A percentile compares a stretch with the other conserved stretches of the same genome.
These are phyloP conservation scores for Candida tibetensis DNA, from an alignment of 805 yeast species.

Conservation along the genomic window DNA sequence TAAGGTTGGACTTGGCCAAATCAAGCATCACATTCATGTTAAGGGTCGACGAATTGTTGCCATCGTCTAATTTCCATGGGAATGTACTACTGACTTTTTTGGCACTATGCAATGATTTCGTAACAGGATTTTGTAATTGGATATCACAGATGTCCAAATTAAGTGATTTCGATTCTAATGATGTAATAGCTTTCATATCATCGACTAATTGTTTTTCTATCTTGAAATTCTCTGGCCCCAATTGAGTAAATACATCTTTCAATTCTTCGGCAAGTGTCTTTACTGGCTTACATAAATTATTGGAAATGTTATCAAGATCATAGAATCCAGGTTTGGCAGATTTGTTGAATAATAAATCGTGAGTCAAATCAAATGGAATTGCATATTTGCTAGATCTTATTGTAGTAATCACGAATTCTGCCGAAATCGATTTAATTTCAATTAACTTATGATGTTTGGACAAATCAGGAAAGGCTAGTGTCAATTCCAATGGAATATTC, in stretches of 20 bases:
- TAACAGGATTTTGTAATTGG: background rate
- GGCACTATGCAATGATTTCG: slow-evolving; percentile 5
- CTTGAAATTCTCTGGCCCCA: slow-evolving; percentile 25
- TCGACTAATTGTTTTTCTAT: slow-evolving; percentile 28
- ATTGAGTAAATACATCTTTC: slow-evolving; percentile 12
- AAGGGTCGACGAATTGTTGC: slow-evolving; percentile 5
- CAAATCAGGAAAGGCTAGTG: slow-evolving; percentile 6
- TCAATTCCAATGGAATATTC: slow-evolving; percentile 25
- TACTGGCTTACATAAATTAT: slow-evolving; percentile 23
- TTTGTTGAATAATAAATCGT: slow-evolving; percentile 31
- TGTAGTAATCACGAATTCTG: slow-evolving; percentile 33
- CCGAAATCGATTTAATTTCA: slow-evolving; percentile 17
- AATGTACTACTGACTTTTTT: slow-evolving; percentile 3
- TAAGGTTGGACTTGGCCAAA: slow-evolving; percentile 9
- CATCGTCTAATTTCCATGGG: slow-evolving; percentile 9
- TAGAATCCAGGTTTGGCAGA: slow-evolving; percentile 3
- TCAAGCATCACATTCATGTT: slow-evolving; percentile 15
- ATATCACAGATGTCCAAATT: slow-evolving; percentile 19
- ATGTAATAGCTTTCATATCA: slow-evolving; percentile 29
- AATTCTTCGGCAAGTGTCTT: slow-evolving; percentile 18
- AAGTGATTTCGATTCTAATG: slow-evolving; percentile 23
- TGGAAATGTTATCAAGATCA: slow-evolving; percentile 23
- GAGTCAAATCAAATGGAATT: slow-evolving; percentile 39
- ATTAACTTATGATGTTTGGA: slow-evolving; percentile 15
- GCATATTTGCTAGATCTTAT: slow-evolving; percentile 29